Base-by-base conservation (phyloP, 2,329 filamentous ascomycete species). In the Colletotrichum lini region DNA sequence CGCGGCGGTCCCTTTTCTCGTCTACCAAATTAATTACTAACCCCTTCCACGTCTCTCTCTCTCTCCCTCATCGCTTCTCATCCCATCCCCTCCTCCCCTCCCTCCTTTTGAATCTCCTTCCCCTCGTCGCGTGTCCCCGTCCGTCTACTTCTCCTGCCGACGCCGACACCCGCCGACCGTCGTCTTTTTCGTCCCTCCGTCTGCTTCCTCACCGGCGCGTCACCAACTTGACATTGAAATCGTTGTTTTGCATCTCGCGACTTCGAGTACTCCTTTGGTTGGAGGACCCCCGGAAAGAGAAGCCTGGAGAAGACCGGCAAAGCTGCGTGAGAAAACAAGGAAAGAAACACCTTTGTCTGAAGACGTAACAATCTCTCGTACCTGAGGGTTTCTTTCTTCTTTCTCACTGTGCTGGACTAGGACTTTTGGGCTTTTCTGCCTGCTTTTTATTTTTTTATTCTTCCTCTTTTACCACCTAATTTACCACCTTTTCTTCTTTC, bases 91-190 rank as follows among this genome's bases (percentile, higher is more conserved):
- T 54, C 12, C 56, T 69, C 69, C 69, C 30, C 45, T 49, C 54
- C 30, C 61, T 69, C 52, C 35, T 38, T 38, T 38, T 38, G 35
- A 38, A 38, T 38, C 58, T 30, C 42, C 58, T 40, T 50, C 45
- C 66, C 45, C 23, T 63, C 62, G 47, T 69, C 72, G 68, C 65
- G 68, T 62, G 56, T 59, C 18, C 45, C 35, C 35, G 35, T 38
- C 35, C 45, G 44, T 47, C 59, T 61, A 45, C 47, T 62, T 62
- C 59, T 40, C 45, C 35, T 59, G 47, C 56, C 61, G 67, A 70
- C 67, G 67, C 56, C 67, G 67, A 70, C 58, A 62, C 60, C 57
- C 64, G 68, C 59, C 64, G 68, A 68, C 44, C 57, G 68, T 70
- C 45, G 47, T 38, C 47, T 58, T 65, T 58, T 56, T 16, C 49